Evolutionary conservation across 2,329 filamentous ascomycete species (phyloP), one percentile per base, ranked within the genome.

Genomic region (Botryotinia convoluta): DNA sequence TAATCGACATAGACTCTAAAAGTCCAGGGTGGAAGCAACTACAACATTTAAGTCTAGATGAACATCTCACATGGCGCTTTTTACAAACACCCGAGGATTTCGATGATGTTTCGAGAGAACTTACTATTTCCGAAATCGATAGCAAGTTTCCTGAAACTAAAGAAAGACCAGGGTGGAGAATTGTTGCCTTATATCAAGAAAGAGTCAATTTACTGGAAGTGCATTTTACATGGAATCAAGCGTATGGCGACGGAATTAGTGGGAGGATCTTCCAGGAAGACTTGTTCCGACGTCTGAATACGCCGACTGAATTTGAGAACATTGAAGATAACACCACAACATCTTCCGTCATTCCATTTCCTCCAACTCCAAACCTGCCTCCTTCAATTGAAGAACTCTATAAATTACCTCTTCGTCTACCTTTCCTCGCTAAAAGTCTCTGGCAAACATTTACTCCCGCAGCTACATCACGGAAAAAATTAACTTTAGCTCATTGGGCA

Each of bases 261-360:
- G 51, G 51, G n/a, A 29, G n/a, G 0, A 54, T 54, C 9, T 54
- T 54, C n/a, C 51, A 54, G n/a, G 51, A 54, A 54, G n/a, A 54
- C 29, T 14, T 54, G 18, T 54, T 4, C 29, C 51, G 51, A 54
- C 14, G 3, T 29, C 6, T 54, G 2, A 54, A 54, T 16, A 18
- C 3, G 14, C 14, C n/a, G 4, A 4, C n/a, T 8, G 5, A 9
- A 8, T 1, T 29, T 16, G 14, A 26, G 6, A 0, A 4, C 1
- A 54, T 29, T 12, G 51, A 18, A 29, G n/a, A 18, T 16, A 18
- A 29, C n/a, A 18, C 51, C 14, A 29, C n/a, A 29, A 18, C 6
- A 29, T 16, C 26, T 54, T 16, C 51, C 6, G 5, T 29, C 6
- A 29, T 54, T 29, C 14, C 14, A 18, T 14, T 54, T 54, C n/a